Conservation (phyloP, 116 monocot genomes). For the Iris pallida region DNA sequence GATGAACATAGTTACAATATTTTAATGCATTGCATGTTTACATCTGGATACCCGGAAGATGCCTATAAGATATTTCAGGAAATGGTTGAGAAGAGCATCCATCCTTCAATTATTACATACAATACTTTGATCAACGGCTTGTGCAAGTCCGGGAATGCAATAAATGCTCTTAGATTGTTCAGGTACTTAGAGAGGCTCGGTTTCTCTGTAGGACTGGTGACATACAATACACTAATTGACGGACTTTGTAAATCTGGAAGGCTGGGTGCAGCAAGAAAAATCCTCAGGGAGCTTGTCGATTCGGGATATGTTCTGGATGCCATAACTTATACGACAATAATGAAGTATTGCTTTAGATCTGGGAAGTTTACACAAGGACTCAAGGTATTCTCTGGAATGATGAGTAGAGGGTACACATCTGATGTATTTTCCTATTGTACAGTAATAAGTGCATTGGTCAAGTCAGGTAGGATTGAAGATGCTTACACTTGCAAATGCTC, state of each 20-base stretch:
- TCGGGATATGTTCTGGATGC: constrained; percentile 49
- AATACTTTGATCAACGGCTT: constrained; percentile 79
- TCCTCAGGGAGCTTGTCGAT: constrained; percentile 53
- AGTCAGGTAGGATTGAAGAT: constrained; percentile 48
- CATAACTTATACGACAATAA: constrained; percentile 76
- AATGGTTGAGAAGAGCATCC: constrained; percentile 51
- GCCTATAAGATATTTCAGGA: constrained; percentile 52
- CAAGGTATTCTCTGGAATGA: constrained; percentile 49
- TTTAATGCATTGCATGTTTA: constrained; percentile 77
- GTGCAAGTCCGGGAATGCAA: constrained; percentile 66
- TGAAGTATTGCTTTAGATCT: constrained; percentile 73
- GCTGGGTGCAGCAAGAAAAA: constrained; percentile 37
- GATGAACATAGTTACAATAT: constrained; percentile 79
- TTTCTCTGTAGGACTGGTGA: constrained; percentile 47
- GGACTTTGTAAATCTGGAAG: constrained; percentile 70
- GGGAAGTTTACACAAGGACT: constrained; percentile 57
- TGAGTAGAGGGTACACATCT: constrained; percentile 31
- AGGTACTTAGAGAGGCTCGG: constrained; percentile 45
- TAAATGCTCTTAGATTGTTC: constrained; percentile 54
- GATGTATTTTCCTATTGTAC: constrained; percentile 84
- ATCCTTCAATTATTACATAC: constrained; percentile 55
- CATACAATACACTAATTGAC: constrained; percentile 79
- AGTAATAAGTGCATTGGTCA: constrained; percentile 63
- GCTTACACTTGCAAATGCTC: constrained; percentile 58
- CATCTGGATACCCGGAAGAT: constrained; percentile 48